Evolutionary conservation across 2,329 filamentous ascomycete genomes (phyloP).

Genomic region (Proliferodiscus dingleyae): DNA sequence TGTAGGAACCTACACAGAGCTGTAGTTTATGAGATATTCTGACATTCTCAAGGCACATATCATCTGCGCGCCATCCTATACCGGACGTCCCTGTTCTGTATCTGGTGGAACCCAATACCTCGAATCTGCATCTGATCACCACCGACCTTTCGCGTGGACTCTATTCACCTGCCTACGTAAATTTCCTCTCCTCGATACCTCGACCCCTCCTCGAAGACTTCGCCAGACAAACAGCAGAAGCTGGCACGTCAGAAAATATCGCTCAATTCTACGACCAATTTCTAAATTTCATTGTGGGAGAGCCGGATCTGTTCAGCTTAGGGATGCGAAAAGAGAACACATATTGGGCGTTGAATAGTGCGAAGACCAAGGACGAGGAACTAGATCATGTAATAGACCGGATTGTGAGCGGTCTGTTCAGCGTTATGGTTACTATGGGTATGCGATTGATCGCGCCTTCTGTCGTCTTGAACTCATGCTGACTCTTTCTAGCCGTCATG

Average conservation of each 20-base stretch:
- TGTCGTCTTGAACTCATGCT: conserved; percentile 16
- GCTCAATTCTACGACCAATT: conserved; percentile 95
- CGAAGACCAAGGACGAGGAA: conserved; percentile 82
- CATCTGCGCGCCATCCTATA: conserved; percentile 77
- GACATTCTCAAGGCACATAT: conserved; percentile 66
- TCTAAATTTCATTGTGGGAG: conserved; percentile 92
- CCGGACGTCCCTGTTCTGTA: conserved; percentile 96
- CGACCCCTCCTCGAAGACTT: conserved; percentile 91
- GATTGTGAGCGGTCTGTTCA: conserved; percentile 95
- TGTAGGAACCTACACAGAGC: conserved; percentile 1
- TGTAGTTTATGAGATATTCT: conserved; percentile 19
- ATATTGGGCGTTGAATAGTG: conserved; percentile 95
- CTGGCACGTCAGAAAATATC: conserved; percentile 83
- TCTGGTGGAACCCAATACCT: conserved; percentile 79
- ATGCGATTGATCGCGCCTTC: conserved; percentile 27
- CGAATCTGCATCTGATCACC: conserved; percentile 79
- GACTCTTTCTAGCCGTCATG: conserved; percentile 61
- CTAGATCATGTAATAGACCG: conserved; percentile 82
- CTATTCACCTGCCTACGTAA: conserved; percentile 92
- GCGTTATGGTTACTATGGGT: conserved; percentile 98
- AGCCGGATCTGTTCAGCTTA: conserved; percentile 91
- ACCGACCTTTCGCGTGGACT: conserved; percentile 80
- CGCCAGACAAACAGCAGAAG: conserved; percentile 76
- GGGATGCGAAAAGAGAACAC: conserved; percentile 86
- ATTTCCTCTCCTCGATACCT: conserved; percentile 92